Percentiles rank a stretch among this genome's conserved stretches.
Conservation (phyloP, 768 basidiomycete genomes). For the Ramaria sp. region DNA sequence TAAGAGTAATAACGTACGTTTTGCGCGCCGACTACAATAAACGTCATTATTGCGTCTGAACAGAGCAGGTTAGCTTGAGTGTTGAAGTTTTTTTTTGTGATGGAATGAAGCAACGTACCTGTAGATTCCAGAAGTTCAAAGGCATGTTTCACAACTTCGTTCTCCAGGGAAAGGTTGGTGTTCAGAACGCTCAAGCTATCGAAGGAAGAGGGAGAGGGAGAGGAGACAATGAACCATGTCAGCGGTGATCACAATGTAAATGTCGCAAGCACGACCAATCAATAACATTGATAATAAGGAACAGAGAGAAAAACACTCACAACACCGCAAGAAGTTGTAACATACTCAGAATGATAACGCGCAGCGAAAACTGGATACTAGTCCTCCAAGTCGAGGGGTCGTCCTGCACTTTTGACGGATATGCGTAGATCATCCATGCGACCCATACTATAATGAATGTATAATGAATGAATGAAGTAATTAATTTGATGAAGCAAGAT, state of each 20-base stretch:
- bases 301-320: not conserved
- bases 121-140: not conserved
- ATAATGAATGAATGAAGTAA: too few relatives aligned
- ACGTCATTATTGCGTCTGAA: not conserved
- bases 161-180: not conserved
- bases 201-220: not conserved
- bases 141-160: not conserved
- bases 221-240: not conserved
- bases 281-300: too few relatives aligned
- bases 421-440: not conserved
- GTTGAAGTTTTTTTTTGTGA: not conserved
- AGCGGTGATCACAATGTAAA: too few relatives aligned
- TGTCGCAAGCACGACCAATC: too few relatives aligned
- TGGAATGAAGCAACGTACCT: not conserved
- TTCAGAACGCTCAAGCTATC: not conserved
- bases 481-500: too few relatives aligned
- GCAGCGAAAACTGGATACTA: not conserved
- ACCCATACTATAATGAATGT: not conserved
- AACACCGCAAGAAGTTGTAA: not conserved
- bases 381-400: not conserved
- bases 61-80: not conserved
- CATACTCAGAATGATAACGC: not conserved
- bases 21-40: not conserved
- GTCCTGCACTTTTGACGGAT: not conserved
- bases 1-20: not conserved